Base-by-base conservation (phyloP, 2,329 filamentous ascomycete species). In the Aspergillus felis region DNA sequence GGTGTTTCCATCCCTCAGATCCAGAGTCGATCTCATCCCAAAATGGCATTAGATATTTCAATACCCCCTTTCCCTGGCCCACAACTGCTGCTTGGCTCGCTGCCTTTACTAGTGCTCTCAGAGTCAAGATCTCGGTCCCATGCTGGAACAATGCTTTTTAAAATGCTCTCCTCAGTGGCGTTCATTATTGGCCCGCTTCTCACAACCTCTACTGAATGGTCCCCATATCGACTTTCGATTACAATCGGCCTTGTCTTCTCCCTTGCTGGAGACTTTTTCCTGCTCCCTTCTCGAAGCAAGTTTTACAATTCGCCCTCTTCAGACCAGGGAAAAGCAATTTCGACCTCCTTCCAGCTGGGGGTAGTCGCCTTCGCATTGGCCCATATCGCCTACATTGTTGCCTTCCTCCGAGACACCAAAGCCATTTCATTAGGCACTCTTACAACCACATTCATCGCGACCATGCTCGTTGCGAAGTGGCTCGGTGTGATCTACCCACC, bases 341-440 rank as follows among this genome's bases (percentile, higher is more conserved):
- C 68, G 4, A 53, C 54, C n/a, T 68, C 64, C 25, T 70, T 71
- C 52, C 63, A 68, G 47, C 62, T 68, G 2, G 68, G 68, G 4
- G 61, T 71, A 14, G 58, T 66, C 35, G 65, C 68, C 50, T 71
- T 71, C 32, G 68, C 68, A 14, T 61, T 58, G 1, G 68, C 68
- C 35, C 68, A 71, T 57, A 61, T 68, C 50, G 62, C 68, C 42
- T 71, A 71, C 48, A 67, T 67, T 47, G 28, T 64, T 14, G 68
- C 68, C 27, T 70, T 71, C 54, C 54, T 71, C 17, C 52, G 53
- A 35, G 58, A 68, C 50, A 54, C 53, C 10, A 32, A 51, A 6
- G 24, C 14, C 2, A 54, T 42, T 38, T 64, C 62, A 10, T 61
- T 59, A 55, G 27, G 47, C 9, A 46, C 55, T 3, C 65, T 68